These are phyloP conservation scores for Gnomoniopsis smithogilvyi DNA, from an alignment of 2,329 filamentous ascomycete species.

Conservation along the genomic window DNA sequence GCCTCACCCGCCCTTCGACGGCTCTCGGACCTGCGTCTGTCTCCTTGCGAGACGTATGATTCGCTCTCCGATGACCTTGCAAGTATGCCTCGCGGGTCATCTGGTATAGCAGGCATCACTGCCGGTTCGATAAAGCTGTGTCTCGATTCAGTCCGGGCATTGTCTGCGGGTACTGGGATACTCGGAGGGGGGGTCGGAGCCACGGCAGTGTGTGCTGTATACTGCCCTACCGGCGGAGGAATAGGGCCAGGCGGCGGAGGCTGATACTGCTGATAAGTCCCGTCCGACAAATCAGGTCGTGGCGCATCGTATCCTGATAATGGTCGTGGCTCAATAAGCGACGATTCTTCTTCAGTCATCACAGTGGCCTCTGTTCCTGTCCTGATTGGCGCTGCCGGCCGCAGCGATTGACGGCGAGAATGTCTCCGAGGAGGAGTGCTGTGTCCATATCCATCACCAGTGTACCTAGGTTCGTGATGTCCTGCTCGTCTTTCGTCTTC, in stretches of 20 bases:
- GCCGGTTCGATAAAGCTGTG: slow-evolving; percentile 32
- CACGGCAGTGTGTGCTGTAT: background rate
- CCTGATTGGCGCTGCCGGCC: slow-evolving; percentile 7
- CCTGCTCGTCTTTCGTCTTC: slow-evolving; percentile 55
- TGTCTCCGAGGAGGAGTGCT: slow-evolving; percentile 42
- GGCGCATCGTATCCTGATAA: slow-evolving; percentile 17
- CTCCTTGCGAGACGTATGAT: slow-evolving; percentile 38
- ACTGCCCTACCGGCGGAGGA: slow-evolving; percentile 12
- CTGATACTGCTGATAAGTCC: slow-evolving; percentile 29
- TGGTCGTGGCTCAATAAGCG: slow-evolving; percentile 20
- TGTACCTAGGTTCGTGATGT: slow-evolving; percentile 61
- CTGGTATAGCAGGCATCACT: slow-evolving; percentile 53
- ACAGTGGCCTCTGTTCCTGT: slow-evolving; percentile 22
- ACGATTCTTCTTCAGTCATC: slow-evolving; percentile 23
- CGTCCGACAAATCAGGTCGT: slow-evolving; percentile 25
- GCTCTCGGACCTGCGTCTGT: slow-evolving; percentile 43
- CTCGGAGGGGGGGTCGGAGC: slow-evolving; percentile 11
- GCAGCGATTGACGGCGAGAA: slow-evolving; percentile 24
- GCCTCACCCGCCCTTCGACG: slow-evolving; percentile 43
- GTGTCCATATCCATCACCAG: slow-evolving; percentile 59
- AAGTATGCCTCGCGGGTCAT: slow-evolving; percentile 46
- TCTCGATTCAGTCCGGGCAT: slow-evolving; percentile 37
- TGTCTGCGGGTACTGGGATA: slow-evolving; percentile 7
- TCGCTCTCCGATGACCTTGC: slow-evolving; percentile 40
- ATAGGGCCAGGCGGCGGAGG: slow-evolving; percentile 23